Evolutionary conservation across 2,329 filamentous ascomycete species (phyloP).

Genomic region (Aureobasidium sp.): DNA sequence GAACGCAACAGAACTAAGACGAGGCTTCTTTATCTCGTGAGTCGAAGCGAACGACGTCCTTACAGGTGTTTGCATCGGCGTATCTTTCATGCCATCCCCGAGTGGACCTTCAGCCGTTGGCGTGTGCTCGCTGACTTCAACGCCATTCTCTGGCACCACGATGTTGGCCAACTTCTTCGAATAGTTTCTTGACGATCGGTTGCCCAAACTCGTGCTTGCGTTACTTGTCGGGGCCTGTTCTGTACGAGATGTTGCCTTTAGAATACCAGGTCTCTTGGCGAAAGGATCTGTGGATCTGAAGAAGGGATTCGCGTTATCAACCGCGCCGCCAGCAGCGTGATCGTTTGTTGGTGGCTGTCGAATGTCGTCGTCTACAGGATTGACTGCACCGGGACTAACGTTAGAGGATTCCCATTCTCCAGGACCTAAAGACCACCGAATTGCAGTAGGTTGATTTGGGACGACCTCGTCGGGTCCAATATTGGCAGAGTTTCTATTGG

Average conservation of each 20-base stretch:
- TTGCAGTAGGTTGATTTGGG: neutral
- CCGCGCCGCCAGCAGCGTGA: neutral
- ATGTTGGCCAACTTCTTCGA: conserved; percentile 1
- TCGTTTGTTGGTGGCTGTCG: neutral
- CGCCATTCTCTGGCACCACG: neutral
- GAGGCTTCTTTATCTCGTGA: neutral
- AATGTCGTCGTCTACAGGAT: neutral
- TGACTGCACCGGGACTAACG: neutral
- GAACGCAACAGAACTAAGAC: neutral
- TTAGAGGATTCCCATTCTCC: neutral
- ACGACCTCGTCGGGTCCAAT: neutral
- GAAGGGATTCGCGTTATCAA: neutral
- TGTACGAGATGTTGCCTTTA: neutral
- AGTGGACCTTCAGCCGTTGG: neutral
- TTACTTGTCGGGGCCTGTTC: neutral
- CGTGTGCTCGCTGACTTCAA: neutral
- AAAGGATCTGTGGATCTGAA: neutral
- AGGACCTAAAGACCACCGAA: neutral
- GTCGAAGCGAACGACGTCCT: neutral
- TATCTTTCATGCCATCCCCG: neutral
- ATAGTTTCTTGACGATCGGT: neutral
- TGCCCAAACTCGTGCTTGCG: neutral
- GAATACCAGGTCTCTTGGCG: neutral
- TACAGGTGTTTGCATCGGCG: neutral
- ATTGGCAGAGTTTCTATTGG: neutral